Evolutionary conservation across 371 early-diverging fungal genomes (phyloP), one percentile per base, ranked within the genome.

Genomic region (Rhizomucor pusillus): DNA sequence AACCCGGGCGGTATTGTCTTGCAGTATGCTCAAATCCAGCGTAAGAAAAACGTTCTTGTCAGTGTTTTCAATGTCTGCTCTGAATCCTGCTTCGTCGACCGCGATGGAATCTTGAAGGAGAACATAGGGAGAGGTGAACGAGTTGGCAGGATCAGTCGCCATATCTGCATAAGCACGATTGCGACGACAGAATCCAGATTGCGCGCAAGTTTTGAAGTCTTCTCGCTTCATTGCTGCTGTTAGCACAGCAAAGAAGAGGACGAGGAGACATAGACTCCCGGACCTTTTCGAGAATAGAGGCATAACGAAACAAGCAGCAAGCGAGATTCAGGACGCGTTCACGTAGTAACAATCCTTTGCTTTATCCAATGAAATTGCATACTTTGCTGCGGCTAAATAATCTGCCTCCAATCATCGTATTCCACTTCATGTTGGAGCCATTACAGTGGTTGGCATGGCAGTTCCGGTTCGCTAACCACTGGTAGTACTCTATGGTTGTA

Each of bases 131-230:
- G 90, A 88, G 13, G 52, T 18, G 67, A 67, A 57, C 45, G 54
- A 19, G 46, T 55, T 23, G 33, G 63, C 55, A 29, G 29, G 29
- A 22, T 59, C 63, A 14, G 69, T 67, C n/a, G 70, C 80, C 3
- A 73, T 65, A 35, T 91, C 89, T 11, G 93, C 94, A 67, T 85
- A 92, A 10, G 87, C 91, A 11, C 94, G 81, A 71, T 97, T 93
- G 41, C 97, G 89, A 10, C 77, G 69, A 69, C 96, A 97, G 69
- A 98, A 98, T 16, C 87, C 89, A 46, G 87, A 82, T 59, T 97
- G 91, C 18, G 83, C 73, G 67, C 97, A 96, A 0, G 78, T 87
- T 67, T 94, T 95, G 67, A 98, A 98, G 67, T 98, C 92, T 47
- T 90, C 90, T 24, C 65, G 69, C 54, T 74, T 74, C 75, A 74